Conservation (phyloP, 306 rosid species). For the Glycine latifolia region DNA sequence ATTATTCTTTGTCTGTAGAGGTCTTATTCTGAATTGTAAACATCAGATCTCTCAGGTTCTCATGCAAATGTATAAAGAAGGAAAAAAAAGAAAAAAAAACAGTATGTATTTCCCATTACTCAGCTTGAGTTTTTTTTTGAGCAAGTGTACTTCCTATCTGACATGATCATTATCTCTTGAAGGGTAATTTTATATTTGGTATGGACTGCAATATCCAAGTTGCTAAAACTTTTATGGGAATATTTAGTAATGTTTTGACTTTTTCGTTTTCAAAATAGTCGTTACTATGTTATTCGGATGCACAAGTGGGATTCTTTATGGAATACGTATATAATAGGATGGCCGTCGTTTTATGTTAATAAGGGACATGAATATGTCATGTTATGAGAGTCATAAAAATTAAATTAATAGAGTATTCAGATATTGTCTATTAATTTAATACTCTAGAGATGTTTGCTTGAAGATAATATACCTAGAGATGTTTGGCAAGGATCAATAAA, state of each 20-base stretch:
- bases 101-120: constrained; percentile 31
- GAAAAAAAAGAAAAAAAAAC: constrained; percentile 31
- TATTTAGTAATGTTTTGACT: neutral
- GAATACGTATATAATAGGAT: no score
- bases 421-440: no score
- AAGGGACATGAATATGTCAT: no score
- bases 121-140: constrained; percentile 41
- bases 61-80: constrained; percentile 55
- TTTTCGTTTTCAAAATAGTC: no score
- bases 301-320: no score
- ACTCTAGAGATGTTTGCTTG: no score
- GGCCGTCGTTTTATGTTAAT: no score
- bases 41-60: constrained; percentile 78
- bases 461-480: no score
- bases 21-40: constrained; percentile 74
- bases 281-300: no score
- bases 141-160: neutral
- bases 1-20: constrained; percentile 65
- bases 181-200: constrained; percentile 9
- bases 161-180: constrained; percentile 6
- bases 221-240: neutral
- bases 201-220: neutral
- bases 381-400: no score
- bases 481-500: no score
- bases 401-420: no score